Evolutionary conservation across 1,284 basidiomycete species (phyloP), one percentile per base, ranked within the genome.

Genomic region (Irpex sp.): DNA sequence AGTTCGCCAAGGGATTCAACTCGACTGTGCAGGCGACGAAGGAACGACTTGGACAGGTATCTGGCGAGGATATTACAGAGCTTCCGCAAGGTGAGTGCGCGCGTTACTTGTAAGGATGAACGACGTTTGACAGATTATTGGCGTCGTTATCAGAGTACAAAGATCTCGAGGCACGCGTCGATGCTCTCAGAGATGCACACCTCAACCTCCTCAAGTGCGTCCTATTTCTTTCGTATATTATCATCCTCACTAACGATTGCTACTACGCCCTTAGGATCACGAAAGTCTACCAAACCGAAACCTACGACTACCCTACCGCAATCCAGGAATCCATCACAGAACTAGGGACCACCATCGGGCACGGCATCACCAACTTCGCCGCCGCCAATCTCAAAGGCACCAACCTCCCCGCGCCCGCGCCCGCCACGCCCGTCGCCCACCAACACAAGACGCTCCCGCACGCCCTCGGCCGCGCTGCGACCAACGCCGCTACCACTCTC

Each of bases 371-470:
- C 69, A 87, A 87, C 65, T 92, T 99, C 76, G 97, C 97, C 68
- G 86, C 93, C 68, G 83, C 86, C 76, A 90, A 97, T 83, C 81
- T 97, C 78, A 92, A 97, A 81, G 92, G 92, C 64, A 94, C 94
- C 37, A 89, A 89, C 72, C 82, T 97, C 33, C 94, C 95, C 61
- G 83, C 87, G 13, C 90, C 95, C 11, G 79, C 86, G 4, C 87
- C 91, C 19, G 70, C 84, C 17, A 73, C 87, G 0, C 80, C 85
- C 1, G 79, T 81, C 4, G 76, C 80, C 11, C 71, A 78, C 2
- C 86, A 87, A 70, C 93, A 93, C 80, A 98, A 98, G 86, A 99
- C 97, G 1, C 89, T 99, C 56, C 92, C 95, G 2, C 97, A 98
- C 74, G 97, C 97, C 0, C 84, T 98, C 61, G 85, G 88, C 26